These are phyloP conservation scores for Glycyrrhiza uralensis DNA, from an alignment of 306 rosid species.

Conservation along the genomic window DNA sequence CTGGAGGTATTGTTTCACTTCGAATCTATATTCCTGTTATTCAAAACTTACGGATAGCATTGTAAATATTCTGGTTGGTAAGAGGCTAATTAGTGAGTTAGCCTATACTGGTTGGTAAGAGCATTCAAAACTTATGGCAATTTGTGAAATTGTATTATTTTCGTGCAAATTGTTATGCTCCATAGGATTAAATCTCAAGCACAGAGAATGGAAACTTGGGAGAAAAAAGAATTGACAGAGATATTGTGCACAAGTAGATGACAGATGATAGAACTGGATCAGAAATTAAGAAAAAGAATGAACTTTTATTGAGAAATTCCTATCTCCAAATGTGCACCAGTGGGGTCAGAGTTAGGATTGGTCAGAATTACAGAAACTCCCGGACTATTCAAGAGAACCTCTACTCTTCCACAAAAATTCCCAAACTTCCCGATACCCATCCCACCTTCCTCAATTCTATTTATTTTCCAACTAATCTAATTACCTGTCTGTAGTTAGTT, in stretches of 20 bases:
- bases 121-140: too few relatives aligned
- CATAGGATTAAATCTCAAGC: too few relatives aligned
- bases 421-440: neutral
- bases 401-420: neutral
- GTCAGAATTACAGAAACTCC: neutral
- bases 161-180: neutral
- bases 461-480: neutral
- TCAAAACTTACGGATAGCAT: neutral
- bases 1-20: conserved; percentile 56
- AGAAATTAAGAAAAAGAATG: neutral
- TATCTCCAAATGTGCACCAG: neutral
- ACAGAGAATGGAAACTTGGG: too few relatives aligned
- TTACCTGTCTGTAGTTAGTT: neutral
- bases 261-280: neutral
- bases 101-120: too few relatives aligned
- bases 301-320: neutral
- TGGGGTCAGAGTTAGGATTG: neutral
- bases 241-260: neutral
- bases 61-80: neutral
- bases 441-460: neutral
- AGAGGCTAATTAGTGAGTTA: neutral
- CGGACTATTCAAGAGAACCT: neutral
- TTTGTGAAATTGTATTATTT: neutral
- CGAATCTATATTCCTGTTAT: neutral
- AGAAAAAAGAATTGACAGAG: too few relatives aligned